Percentiles rank a stretch among this genome's conserved stretches.
Conservation (phyloP, 2,329 filamentous ascomycete species). For the Colletotrichum neosansevieriae region DNA sequence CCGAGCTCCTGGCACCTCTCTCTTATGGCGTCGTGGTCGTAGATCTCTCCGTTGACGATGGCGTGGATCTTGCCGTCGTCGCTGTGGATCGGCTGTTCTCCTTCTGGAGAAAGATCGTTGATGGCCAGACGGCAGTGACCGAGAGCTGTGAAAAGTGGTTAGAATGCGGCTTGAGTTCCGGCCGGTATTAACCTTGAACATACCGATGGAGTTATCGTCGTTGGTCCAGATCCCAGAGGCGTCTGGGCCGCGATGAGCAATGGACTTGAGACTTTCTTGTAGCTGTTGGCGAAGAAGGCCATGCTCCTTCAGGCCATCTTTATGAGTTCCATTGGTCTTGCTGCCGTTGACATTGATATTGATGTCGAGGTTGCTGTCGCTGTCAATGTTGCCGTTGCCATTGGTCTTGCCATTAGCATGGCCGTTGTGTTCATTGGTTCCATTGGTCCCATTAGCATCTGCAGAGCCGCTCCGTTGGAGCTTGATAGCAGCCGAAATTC, state of each 20-base stretch:
- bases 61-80: slow-evolving; percentile 57
- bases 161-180: background rate
- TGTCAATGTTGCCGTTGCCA: background rate
- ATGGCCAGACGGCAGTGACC: slow-evolving; percentile 65
- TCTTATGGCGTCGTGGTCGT: slow-evolving; percentile 62
- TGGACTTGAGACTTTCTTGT: slow-evolving; percentile 43
- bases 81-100: slow-evolving; percentile 60
- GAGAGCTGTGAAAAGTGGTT: slow-evolving; percentile 45
- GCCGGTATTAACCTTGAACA: background rate
- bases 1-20: slow-evolving; percentile 49
- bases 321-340: background rate
- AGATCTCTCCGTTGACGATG: slow-evolving; percentile 72
- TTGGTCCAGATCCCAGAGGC: slow-evolving; percentile 47
- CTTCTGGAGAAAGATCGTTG: slow-evolving; percentile 62
- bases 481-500: slow-evolving; percentile 32
- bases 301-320: background rate
- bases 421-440: background rate
- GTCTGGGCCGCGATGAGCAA: slow-evolving; percentile 50
- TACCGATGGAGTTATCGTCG: slow-evolving; percentile 30
- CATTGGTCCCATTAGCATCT: background rate
- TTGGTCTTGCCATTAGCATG: background rate
- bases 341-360: background rate
- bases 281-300: slow-evolving; percentile 37
- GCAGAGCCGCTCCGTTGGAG: slow-evolving; percentile 19
- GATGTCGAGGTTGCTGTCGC: background rate